A percentile compares a stretch with the other conserved stretches of the same genome.
Evolutionary conservation across 306 rosid genomes (phyloP).

Genomic region (Prunus dulcis): DNA sequence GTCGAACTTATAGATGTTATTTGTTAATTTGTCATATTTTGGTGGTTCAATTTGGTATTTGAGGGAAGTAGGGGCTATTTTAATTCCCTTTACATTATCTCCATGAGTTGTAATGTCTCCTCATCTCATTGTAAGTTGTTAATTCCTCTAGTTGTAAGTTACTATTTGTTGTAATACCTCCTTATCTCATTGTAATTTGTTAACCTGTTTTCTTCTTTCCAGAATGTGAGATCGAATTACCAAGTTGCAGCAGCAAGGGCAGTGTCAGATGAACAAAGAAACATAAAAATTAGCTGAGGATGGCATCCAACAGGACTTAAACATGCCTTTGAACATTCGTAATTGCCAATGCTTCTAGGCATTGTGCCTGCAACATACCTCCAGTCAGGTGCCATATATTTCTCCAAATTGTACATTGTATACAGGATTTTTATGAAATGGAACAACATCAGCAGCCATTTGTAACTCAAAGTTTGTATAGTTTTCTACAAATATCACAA

Average conservation of each 20-base stretch:
- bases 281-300: constrained; percentile 29
- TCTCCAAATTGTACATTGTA: neutral
- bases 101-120: neutral
- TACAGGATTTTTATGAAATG: neutral
- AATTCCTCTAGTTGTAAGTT: neutral
- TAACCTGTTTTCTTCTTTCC: constrained; percentile 20
- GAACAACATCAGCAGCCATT: neutral
- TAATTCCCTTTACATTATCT: neutral
- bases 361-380: neutral
- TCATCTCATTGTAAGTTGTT: constrained; percentile 1
- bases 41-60: neutral
- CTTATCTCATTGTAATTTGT: neutral
- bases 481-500: neutral
- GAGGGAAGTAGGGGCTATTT: neutral
- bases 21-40: neutral
- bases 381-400: neutral
- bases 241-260: constrained; percentile 42
- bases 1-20: neutral
- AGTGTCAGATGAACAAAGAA: constrained; percentile 33
- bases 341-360: neutral
- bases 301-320: neutral
- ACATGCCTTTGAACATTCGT: neutral
- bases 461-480: neutral
- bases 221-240: constrained; percentile 82
- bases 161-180: neutral